Percentiles rank a stretch among this genome's conserved stretches.
phyloP scores from a whole-genome alignment of 2,329 filamentous ascomycete genomes.

The Cyphellophora attinorum region DNA sequence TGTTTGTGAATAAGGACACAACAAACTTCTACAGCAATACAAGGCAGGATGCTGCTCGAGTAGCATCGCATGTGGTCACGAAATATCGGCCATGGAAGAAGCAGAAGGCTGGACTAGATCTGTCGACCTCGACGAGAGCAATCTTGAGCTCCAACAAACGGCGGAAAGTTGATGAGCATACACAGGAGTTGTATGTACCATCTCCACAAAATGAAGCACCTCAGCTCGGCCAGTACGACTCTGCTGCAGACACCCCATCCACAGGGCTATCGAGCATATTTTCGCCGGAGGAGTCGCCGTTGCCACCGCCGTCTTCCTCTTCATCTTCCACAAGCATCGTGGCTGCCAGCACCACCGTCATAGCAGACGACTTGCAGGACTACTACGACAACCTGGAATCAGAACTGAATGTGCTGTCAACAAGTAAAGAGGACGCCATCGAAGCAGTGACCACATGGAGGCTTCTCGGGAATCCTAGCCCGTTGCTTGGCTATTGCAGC shows the following conservation, averaged over 20 bases:
- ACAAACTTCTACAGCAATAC: constrained; percentile 2
- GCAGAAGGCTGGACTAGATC: constrained; percentile 5
- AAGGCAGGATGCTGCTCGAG: constrained; percentile 3
- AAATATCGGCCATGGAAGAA: constrained; percentile 8
- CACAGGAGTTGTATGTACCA: too few relatives aligned
- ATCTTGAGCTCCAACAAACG: constrained; percentile 5
- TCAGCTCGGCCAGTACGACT: neutral
- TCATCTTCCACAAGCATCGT: neutral
- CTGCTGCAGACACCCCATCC: neutral
- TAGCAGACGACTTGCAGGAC: neutral
- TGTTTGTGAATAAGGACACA: constrained; percentile 9
- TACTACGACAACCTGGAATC: neutral
- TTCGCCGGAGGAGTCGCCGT: neutral
- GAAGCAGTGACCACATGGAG: neutral
- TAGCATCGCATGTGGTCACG: constrained; percentile 7
- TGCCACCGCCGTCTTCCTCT: neutral
- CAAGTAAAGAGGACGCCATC: neutral
- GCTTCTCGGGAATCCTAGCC: constrained; percentile 3
- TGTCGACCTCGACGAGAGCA: constrained; percentile 8
- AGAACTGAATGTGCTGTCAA: neutral
- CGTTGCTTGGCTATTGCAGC: constrained; percentile 5
- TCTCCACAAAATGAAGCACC: neutral
- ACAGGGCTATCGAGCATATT: neutral
- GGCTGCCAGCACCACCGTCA: neutral
- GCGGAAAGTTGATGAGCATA: neutral